Base-by-base conservation (phyloP, 2,329 filamentous ascomycete species). In the Niveomyces coronatus region DNA sequence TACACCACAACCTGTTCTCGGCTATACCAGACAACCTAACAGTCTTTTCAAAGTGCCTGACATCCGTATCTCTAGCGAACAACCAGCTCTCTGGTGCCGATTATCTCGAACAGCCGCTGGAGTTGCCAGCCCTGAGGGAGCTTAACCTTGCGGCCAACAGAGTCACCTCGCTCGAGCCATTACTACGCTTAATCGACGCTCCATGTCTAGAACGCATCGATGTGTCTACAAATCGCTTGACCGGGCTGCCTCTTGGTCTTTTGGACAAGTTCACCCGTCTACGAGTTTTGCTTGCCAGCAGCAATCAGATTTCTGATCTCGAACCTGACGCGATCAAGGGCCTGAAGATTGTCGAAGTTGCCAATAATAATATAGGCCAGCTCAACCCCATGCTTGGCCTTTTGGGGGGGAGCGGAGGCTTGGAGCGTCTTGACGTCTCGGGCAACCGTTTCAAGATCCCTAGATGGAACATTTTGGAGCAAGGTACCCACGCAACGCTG, bases 391-490 rank as follows among this genome's bases (percentile, higher is more conserved):
- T 80, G 7, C 70, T 96, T 9, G 89, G 89, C 1, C 64, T 94
- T 10, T 66, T 94, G 0, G 79, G 80, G 17, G 80, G 79, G 2
- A 67, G 57, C 4, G 67, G 68, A 3, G 62, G 77, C 49, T 45
- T 76, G 62, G 64, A 82, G 68, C 58, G 73, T 38, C 64, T 95
- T 9, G 82, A 94, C 33, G 82, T 94, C 4, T 75, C 74, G 19
- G 87, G 87, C 0, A 96, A 96, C 55, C 71, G 79, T 22, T 96
- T 96, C 61, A 72, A 85, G 22, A 86, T 95, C 22, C 89, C 89
- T 1, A 76, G 84, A 40, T 88, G 82, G 64, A 83, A 82, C 45
- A 73, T 94, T 6, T 63, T 96, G 33, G 83, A 89, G 43, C 83
- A 86, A 45, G 89, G 89, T 1, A 95, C 88, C 0, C 86, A 94